Percentiles rank a stretch among this genome's conserved stretches.
Evolutionary conservation across 345 rosid species (phyloP).

Genomic region (Sisymbrium altissimum): DNA sequence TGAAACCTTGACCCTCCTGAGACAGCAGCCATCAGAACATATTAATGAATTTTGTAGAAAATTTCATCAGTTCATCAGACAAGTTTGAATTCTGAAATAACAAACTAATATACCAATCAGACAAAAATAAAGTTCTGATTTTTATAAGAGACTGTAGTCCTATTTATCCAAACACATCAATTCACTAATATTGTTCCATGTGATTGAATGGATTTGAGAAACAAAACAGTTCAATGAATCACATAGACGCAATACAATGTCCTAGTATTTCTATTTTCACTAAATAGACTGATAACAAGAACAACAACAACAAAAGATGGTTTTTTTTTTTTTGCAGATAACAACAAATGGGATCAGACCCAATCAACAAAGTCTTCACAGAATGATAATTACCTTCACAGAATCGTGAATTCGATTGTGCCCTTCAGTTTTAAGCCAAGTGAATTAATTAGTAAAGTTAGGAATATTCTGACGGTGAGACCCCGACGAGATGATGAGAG

Average conservation of each 20-base stretch:
- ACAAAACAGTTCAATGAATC: too few species aligned
- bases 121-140: not conserved
- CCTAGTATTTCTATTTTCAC: not conserved
- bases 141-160: not conserved
- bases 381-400: not conserved
- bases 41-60: not conserved
- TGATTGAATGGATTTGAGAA: too few species aligned
- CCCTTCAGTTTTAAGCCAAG: not conserved
- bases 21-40: not conserved
- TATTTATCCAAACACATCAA: not conserved
- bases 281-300: not conserved
- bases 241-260: not conserved
- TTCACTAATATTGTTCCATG: too few species aligned
- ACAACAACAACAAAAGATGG: not conserved
- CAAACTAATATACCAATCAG: not conserved
- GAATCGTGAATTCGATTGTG: not conserved
- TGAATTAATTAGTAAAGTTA: not conserved
- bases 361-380: not conserved
- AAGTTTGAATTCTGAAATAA: not conserved
- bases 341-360: not conserved
- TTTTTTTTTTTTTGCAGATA: not conserved
- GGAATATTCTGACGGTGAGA: not conserved
- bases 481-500: not conserved
- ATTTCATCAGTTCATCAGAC: not conserved
- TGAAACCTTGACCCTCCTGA: not conserved